Conservation (phyloP, 2,329 filamentous ascomycete species). For the Rutstroemia sp. region DNA sequence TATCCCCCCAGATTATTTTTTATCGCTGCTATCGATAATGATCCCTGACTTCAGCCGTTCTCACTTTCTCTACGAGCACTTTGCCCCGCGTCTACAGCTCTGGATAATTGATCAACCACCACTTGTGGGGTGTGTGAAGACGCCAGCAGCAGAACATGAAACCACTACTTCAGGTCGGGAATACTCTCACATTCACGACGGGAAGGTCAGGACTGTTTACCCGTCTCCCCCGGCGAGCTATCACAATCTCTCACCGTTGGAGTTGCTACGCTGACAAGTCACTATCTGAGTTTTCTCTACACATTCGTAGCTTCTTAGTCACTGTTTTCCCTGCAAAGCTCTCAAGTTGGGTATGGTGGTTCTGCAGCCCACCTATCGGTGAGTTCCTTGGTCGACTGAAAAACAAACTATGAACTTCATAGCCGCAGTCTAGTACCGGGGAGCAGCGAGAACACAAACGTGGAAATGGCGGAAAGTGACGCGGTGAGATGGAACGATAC, state of each 20-base stretch:
- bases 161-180: neutral
- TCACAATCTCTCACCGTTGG: neutral
- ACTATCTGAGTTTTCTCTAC: neutral
- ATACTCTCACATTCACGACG: neutral
- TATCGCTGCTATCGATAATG: constrained; percentile 5
- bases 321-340: neutral
- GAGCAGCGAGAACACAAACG: neutral
- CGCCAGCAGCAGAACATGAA: constrained; percentile 2
- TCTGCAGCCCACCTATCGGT: neutral
- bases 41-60: constrained; percentile 6
- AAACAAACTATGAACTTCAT: neutral
- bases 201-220: constrained; percentile 1
- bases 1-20: constrained; percentile 1
- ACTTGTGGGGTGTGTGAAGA: constrained; percentile 5
- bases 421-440: neutral
- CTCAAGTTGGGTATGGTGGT: neutral
- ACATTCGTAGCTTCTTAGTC: neutral
- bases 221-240: neutral
- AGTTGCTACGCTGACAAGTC: neutral
- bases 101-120: constrained; percentile 2
- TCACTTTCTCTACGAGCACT: constrained; percentile 3
- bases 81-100: constrained; percentile 9
- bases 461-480: neutral
- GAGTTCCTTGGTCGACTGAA: neutral
- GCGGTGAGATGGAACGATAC: neutral